Conservation (phyloP, 2,329 filamentous ascomycete species). For the Cercospora sesami region DNA sequence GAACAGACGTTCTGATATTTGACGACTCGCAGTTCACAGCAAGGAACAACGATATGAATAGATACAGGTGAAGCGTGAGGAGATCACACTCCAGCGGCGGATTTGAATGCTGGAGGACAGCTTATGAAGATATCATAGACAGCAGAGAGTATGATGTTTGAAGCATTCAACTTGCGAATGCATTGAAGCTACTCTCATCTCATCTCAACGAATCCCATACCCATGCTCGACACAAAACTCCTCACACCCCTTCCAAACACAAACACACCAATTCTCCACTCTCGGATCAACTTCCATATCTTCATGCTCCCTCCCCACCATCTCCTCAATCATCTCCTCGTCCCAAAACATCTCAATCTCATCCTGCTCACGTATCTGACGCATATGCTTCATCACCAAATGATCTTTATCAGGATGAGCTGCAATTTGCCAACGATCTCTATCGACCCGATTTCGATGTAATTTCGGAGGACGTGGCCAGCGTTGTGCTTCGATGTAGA, state of each 20-base stretch:
- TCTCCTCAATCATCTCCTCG: background rate
- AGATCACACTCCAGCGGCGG: no score
- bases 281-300: background rate
- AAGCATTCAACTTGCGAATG: background rate
- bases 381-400: background rate
- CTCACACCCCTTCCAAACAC: background rate
- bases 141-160: background rate
- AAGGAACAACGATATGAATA: background rate
- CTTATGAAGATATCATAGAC: background rate
- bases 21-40: background rate
- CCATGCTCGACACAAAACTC: background rate
- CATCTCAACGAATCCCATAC: background rate
- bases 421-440: background rate
- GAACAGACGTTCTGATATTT: no score
- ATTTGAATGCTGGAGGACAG: background rate
- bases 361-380: background rate
- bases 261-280: background rate
- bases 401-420: background rate
- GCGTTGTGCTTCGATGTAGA: constrained; percentile 7
- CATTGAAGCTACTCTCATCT: background rate
- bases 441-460: background rate
- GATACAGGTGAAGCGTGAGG: no score
- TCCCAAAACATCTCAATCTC: background rate
- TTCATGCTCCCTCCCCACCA: background rate
- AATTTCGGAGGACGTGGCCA: background rate